Base-by-base conservation (phyloP, 1,139 yeast genomes). In the Barnettozyma hawaiiensis region DNA sequence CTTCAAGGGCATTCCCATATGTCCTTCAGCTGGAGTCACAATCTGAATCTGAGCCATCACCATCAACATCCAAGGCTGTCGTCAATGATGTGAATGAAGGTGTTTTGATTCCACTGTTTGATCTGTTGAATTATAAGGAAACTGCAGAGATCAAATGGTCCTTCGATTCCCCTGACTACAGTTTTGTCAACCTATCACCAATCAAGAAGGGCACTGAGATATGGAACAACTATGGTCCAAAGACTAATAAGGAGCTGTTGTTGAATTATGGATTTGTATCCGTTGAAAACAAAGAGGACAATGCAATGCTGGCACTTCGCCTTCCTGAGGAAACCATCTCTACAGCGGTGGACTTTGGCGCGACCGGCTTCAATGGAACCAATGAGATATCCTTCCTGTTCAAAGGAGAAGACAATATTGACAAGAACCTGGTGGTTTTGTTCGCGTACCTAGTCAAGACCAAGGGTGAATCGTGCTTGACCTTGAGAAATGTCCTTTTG, bases 171-270 rank as follows among this genome's bases (percentile, higher is more conserved):
- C 57, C 48, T 1, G 37, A 34, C 2, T 69, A 69, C 41, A 54
- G 57, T 24, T 69, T 75, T 49, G 58, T 57, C 37, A 59, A 70
- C 1, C 36, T 45, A 10, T 55, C 51, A 15, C 14, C 42, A 19
- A 40, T 59, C 4, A 47, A 44, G 1, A 52, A 51, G 8, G 80
- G 77, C 0, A 56, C 58, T 5, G 83, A 86, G 55, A 53, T 87
- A 2, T 81, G 62, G 60, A 87, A 89, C 60, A 87, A 85, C 61
- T 89, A 90, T 60, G 97, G 97, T 1, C 76, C 80, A 46, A 89
- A 87, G 58, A 82, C 94, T 1, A 89, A 89, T 57, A 87, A 84
- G 55, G 96, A 86, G 52, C 66, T 68, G 20, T 50, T 75, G 27
- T 54, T 65, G 29, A 75, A 74, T 3, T 75, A 75, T 53, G 97